phyloP scores from a whole-genome alignment of 352 stramenopile species.

The Thraustochytrium striatum region DNA sequence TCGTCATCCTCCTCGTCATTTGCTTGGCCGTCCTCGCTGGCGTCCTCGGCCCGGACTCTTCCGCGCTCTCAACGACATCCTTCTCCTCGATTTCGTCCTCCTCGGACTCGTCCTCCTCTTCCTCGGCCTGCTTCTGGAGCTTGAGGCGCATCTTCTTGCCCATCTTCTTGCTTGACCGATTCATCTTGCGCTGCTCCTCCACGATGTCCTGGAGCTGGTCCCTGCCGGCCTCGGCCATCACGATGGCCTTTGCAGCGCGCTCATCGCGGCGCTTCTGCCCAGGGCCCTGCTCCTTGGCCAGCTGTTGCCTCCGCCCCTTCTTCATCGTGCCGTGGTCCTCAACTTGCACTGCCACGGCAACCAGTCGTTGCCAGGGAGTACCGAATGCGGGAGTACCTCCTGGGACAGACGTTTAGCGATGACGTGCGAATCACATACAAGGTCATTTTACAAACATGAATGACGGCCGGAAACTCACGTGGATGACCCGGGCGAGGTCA shows the following conservation, averaged over 20 bases:
- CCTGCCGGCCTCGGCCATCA: constrained; percentile 9
- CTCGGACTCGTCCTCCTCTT: background rate
- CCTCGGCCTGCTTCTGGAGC: background rate
- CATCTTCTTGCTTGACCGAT: constrained; percentile 18
- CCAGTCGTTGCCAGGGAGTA: too few relatives aligned
- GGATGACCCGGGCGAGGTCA: too few relatives aligned
- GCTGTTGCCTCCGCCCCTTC: background rate
- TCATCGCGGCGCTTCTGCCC: background rate
- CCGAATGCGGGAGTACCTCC: too few relatives aligned
- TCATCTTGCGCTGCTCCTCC: constrained; percentile 5
- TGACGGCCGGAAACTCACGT: too few relatives aligned
- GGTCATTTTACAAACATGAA: too few relatives aligned
- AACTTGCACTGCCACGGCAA: too few relatives aligned
- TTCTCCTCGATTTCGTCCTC: background rate
- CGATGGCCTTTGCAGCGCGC: background rate
- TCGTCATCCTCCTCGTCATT: constrained; percentile 36
- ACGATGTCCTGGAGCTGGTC: background rate
- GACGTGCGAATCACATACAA: too few relatives aligned
- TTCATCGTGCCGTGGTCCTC: background rate
- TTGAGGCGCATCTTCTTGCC: background rate
- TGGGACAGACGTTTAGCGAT: too few relatives aligned
- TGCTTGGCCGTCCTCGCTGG: background rate
- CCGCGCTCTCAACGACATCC: too few relatives aligned
- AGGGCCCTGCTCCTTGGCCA: background rate
- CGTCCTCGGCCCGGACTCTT: too few relatives aligned